A percentile compares a stretch with the other conserved stretches of the same genome.
Evolutionary conservation across 116 monocot genomes (phyloP).

Genomic region (Papilionanthe hybrid): DNA sequence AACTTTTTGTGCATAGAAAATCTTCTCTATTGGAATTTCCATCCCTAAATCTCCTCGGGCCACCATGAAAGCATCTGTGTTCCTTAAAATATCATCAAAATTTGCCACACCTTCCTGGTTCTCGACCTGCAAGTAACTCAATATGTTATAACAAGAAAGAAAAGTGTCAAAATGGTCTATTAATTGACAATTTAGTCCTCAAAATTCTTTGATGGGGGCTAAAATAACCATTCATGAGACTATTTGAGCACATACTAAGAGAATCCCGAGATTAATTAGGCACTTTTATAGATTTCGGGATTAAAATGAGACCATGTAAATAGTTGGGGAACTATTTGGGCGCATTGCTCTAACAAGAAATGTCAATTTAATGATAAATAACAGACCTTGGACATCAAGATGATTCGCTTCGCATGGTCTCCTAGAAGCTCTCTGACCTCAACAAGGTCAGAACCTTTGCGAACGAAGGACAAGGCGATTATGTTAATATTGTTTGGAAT

Average conservation of each 20-base stretch:
- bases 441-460: constrained; percentile 28
- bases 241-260: no score
- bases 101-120: constrained; percentile 28
- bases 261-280: no score
- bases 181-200: no score
- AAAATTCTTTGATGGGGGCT: no score
- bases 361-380: background rate
- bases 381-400: constrained; percentile 28
- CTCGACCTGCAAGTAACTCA: constrained; percentile 12
- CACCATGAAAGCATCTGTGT: constrained; percentile 32
- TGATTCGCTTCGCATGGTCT: constrained; percentile 16
- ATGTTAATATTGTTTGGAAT: constrained; percentile 29
- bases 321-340: no score
- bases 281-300: no score
- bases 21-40: constrained; percentile 33
- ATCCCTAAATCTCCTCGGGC: constrained; percentile 29
- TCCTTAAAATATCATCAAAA: constrained; percentile 22
- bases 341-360: no score
- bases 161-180: no score
- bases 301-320: no score
- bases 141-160: background rate
- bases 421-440: constrained; percentile 24
- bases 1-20: constrained; percentile 28
- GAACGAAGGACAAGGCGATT: constrained; percentile 25
- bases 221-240: no score